Base-by-base conservation (phyloP, 495 filamentous ascomycete species). In the Neurospora discreta region DNA sequence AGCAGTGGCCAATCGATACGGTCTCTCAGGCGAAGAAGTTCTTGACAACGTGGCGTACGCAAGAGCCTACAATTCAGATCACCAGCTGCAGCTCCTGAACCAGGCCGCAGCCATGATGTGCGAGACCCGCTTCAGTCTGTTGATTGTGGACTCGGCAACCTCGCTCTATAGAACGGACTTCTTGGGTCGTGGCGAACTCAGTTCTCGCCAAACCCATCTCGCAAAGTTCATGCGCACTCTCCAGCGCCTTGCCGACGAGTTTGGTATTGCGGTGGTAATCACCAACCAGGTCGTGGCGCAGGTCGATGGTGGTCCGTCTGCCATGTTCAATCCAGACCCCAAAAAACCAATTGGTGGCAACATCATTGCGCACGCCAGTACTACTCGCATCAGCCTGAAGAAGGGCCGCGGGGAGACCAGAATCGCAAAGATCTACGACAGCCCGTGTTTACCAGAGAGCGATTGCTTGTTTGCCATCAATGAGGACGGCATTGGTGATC, bases 261-360 rank as follows among this genome's bases (percentile, higher is more conserved):
- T 99, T 76, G 95, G 95, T 70, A 97, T 99, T 79, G 95, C 95
- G 0, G 95, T 99, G 8, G 94, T 99, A 76, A 99, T 99, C 77
- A 98, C 95, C 44, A 99, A 99, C 79, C 95, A 99, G 78, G 95
- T 99, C 39, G 95, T 99, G 41, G 95, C 95, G 39, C 95, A 99
- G 80, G 95, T 99, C 13, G 95, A 99, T 80, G 95, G 96, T 70
- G 95, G 95, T 1, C 93, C 94, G 15, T 93, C 90, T 74, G 87
- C 95, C 38, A 99, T 99, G 95, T 99, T 97, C 84, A 99, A 99
- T 74, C 95, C 95, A 0, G 95, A 99, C 77, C 95, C 95, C 7
- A 99, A 99, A 87, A 99, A 99, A 78, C 95, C 95, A 1, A 98
- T 99, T 81, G 95, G 95, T 70, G 95, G 95, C 74, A 98, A 99